These are phyloP conservation scores for Saccharomyces hybrid DNA, from an alignment of 1,139 yeast genomes.

Conservation along the genomic window DNA sequence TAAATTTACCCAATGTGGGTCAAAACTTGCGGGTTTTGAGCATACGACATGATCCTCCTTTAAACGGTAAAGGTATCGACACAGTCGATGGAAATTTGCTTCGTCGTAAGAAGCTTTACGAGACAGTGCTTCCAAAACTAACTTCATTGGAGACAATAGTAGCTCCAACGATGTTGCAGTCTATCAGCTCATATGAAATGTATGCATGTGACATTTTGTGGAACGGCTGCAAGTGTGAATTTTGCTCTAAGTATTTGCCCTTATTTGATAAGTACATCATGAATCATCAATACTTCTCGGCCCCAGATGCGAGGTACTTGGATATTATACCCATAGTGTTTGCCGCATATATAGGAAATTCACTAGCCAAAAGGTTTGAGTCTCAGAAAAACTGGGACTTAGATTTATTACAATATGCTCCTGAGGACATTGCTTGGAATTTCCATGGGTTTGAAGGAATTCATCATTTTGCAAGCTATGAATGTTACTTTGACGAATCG, in stretches of 20 bases:
- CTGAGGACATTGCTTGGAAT: slow-evolving; percentile 35
- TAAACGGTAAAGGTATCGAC: slow-evolving; percentile 42
- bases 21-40: slow-evolving; percentile 35
- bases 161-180: slow-evolving; percentile 52
- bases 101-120: slow-evolving; percentile 47
- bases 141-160: slow-evolving; percentile 38
- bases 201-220: slow-evolving; percentile 60
- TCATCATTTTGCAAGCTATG: slow-evolving; percentile 32
- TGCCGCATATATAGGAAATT: slow-evolving; percentile 45
- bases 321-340: slow-evolving; percentile 56
- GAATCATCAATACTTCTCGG: slow-evolving; percentile 53
- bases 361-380: slow-evolving; percentile 34
- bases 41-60: slow-evolving; percentile 47
- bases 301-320: slow-evolving; percentile 39
- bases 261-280: slow-evolving; percentile 51
- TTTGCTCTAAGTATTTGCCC: slow-evolving; percentile 44
- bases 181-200: slow-evolving; percentile 61
- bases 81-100: slow-evolving; percentile 67
- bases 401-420: slow-evolving; percentile 24
- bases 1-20: slow-evolving; percentile 32
- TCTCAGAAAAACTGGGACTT: slow-evolving; percentile 29
- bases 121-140: slow-evolving; percentile 42
- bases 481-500: slow-evolving; percentile 33
- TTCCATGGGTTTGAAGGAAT: slow-evolving; percentile 37
- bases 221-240: slow-evolving; percentile 65